Base-by-base conservation (phyloP, 2,329 filamentous ascomycete species). In the Beauveria medogensis region DNA sequence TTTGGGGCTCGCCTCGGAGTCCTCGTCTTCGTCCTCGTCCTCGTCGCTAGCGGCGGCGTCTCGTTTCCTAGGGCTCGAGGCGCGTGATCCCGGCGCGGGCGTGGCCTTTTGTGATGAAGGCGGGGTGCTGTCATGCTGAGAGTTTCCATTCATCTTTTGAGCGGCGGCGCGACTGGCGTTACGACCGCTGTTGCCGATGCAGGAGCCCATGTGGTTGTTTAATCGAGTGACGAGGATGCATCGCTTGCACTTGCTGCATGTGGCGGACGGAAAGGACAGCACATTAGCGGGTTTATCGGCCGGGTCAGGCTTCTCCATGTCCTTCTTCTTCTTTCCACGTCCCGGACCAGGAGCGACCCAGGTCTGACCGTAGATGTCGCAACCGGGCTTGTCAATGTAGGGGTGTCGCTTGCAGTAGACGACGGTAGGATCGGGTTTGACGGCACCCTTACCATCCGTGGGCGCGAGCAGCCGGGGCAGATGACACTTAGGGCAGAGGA, bases 281-380 rank as follows among this genome's bases (percentile, higher is more conserved):
- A 86, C 82, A 66, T 87, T 86, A 9, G 81, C 77, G 12, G 83
- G 82, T 63, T 83, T 80, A 63, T 84, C 83, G 6, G 81, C 74
- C 12, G 75, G 75, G 14, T 78, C 73, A 20, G 77, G 84, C 77
- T 83, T 85, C 71, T 86, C 83, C 77, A 86, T 85, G 71, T 87
- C 88, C 79, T 90, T 91, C 81, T 88, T 91, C 78, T 89, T 90
- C 77, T 89, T 90, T 63, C 88, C 89, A 63, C 88, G 82, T 16
- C 85, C 85, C 24, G 86, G 85, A 0, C 83, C 83, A 24, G 88
- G 87, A 20, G 85, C 86, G 16, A 90, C 86, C 82, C 90, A 92
- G 30, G 88, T 90, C 73, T 92, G 90, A 55, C 88, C 89, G 73
- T 92, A 92, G 65, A 92, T 90, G 72, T 93, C 89, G 74, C 86